These are phyloP conservation scores for Clavulina sp. DNA, from an alignment of 768 basidiomycete species.

Conservation along the genomic window DNA sequence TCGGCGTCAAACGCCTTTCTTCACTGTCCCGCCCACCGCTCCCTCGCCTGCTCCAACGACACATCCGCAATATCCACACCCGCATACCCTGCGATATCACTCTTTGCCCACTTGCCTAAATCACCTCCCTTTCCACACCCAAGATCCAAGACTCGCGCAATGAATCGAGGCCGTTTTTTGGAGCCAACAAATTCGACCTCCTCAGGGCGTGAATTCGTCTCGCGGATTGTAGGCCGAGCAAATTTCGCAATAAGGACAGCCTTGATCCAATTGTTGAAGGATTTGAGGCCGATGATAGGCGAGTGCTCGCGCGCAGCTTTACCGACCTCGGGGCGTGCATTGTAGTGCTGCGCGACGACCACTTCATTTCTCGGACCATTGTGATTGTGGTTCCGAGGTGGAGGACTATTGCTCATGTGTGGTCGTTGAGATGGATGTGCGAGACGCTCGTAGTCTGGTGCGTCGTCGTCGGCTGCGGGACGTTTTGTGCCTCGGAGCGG, in stretches of 20 bases:
- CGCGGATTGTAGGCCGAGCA: slow-evolving; percentile 48
- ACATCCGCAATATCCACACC: slow-evolving; percentile 80
- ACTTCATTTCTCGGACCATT: no score
- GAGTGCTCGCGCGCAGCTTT: slow-evolving; percentile 69
- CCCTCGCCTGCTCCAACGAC: slow-evolving; percentile 76
- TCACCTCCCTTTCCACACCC: slow-evolving; percentile 98
- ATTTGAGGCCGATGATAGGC: slow-evolving; percentile 91
- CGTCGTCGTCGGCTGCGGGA: no score
- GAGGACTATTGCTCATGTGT: no score
- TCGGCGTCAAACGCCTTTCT: slow-evolving; percentile 41
- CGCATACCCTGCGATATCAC: slow-evolving; percentile 57
- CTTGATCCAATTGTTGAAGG: slow-evolving; percentile 99
- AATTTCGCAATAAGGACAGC: slow-evolving; percentile 88
- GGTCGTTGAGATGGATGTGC: no score
- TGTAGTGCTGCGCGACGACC: slow-evolving; percentile 71
- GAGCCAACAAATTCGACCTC: slow-evolving; percentile 6
- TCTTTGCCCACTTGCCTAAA: slow-evolving; percentile 86
- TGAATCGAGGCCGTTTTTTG: neutral
- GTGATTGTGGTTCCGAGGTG: no score
- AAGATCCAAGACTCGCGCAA: slow-evolving; percentile 67
- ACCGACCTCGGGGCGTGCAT: slow-evolving; percentile 82
- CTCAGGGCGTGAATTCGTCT: slow-evolving; percentile 18
- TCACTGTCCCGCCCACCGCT: slow-evolving; percentile 38
- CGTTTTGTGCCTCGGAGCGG: no score
- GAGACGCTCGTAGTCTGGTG: no score